Evolutionary conservation across 1,284 basidiomycete genomes (phyloP).

Genomic region (Tausonia pullulans): DNA sequence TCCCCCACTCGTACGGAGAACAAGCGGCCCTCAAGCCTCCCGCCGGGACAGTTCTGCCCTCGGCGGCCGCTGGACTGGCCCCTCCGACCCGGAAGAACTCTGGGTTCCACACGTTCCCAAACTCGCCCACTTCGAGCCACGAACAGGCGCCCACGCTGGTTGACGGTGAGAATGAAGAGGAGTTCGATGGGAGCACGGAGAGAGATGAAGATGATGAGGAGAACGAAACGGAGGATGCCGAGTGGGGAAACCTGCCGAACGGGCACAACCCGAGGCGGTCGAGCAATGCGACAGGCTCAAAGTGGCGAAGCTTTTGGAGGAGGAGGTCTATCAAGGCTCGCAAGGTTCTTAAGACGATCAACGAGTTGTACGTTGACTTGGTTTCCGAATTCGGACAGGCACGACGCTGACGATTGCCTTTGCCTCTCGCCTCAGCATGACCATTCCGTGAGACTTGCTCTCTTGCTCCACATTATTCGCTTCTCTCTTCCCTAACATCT

Average conservation of each 20-base stretch:
- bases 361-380: conserved; percentile 41
- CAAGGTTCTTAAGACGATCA: conserved; percentile 40
- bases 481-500: conserved; percentile 21
- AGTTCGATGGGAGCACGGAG: conserved; percentile 3
- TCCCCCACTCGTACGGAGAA: background rate
- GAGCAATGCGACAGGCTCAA: conserved; percentile 28
- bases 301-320: conserved; percentile 22
- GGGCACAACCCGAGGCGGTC: conserved; percentile 17
- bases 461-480: background rate
- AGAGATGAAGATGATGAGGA: conserved; percentile 28
- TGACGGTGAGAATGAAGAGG: too few relatives aligned
- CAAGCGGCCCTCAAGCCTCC: too few relatives aligned
- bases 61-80: background rate
- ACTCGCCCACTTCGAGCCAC: conserved; percentile 43
- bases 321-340: conserved; percentile 28
- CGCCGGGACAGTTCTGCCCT: background rate
- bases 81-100: background rate
- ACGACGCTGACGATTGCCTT: too few relatives aligned
- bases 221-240: conserved; percentile 34
- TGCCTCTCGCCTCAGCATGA: conserved; percentile 44
- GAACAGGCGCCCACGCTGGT: too few relatives aligned
- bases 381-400: too few relatives aligned
- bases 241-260: conserved; percentile 16
- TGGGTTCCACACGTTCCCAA: conserved; percentile 54
- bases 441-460: conserved; percentile 43